Conservation (phyloP, 176 grass and related monocot genomes). For the Oryza meridionalis region DNA sequence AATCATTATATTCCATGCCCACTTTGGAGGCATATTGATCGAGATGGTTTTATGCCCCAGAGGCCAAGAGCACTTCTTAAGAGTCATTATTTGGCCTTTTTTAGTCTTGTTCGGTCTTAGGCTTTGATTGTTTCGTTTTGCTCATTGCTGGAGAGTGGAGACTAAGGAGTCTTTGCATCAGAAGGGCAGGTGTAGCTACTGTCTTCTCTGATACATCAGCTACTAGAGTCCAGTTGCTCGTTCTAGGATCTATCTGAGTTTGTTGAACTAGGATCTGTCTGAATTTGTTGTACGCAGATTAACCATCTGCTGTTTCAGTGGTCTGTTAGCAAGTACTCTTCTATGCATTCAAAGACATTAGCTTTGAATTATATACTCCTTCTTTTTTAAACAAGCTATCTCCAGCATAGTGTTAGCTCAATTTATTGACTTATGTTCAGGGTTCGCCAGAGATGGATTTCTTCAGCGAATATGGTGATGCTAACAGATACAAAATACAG, state of each 20-base stretch:
- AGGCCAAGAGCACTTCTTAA: conserved; percentile 37
- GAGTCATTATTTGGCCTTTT: neutral
- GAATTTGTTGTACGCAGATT: conserved; percentile 30
- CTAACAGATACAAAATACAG: conserved; percentile 95
- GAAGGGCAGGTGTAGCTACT: conserved; percentile 25
- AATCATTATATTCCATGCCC: conserved; percentile 52
- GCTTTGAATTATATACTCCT: neutral
- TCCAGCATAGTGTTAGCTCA: neutral
- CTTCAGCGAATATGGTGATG: conserved; percentile 90
- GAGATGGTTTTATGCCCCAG: conserved; percentile 39
- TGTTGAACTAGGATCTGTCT: conserved; percentile 20
- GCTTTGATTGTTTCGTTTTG: conserved; percentile 8
- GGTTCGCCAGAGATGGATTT: conserved; percentile 82
- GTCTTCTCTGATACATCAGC: conserved; percentile 13
- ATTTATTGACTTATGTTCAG: conserved; percentile 55
- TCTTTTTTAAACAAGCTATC: neutral
- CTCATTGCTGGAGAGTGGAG: neutral
- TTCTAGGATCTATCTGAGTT: conserved; percentile 10
- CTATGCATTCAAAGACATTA: neutral
- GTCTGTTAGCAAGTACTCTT: conserved; percentile 19
- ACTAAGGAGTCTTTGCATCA: conserved; percentile 14
- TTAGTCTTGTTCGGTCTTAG: neutral
- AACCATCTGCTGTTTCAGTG: conserved; percentile 20
- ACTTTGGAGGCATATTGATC: conserved; percentile 44
- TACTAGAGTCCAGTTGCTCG: neutral